Evolutionary conservation across 129 eudicot species (phyloP).

Genomic region (Flaveria trinervia): DNA sequence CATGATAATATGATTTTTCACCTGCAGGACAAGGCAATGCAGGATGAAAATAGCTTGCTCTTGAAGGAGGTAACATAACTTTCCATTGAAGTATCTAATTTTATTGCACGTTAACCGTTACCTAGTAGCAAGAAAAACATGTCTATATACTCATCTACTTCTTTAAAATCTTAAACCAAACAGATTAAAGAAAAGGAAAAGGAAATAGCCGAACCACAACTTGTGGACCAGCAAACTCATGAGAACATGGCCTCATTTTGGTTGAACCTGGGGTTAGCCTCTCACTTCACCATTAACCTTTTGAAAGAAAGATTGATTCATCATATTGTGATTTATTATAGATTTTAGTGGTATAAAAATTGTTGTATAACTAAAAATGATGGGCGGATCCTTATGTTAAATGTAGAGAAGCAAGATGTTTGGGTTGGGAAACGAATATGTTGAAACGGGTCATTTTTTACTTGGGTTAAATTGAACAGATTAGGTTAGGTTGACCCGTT

Average conservation of each 20-base stretch:
- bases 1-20: neutral
- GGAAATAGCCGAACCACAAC: conserved; percentile 31
- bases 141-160: neutral
- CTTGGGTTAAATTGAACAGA: neutral
- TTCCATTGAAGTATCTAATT: neutral
- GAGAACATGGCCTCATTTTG: conserved; percentile 37
- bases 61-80: conserved; percentile 51
- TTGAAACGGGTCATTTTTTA: no score
- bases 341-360: conserved; percentile 7
- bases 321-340: neutral
- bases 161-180: conserved; percentile 6
- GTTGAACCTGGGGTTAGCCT: conserved; percentile 51
- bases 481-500: no score
- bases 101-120: no score
- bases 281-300: conserved; percentile 5
- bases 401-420: no score
- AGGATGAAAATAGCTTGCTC: conserved; percentile 65
- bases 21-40: conserved; percentile 73
- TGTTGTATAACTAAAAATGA: neutral
- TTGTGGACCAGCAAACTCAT: conserved; percentile 35
- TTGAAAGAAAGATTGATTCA: neutral
- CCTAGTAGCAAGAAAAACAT: neutral
- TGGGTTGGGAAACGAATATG: no score
- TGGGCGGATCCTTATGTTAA: neutral
- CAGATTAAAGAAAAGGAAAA: conserved; percentile 65